These are phyloP conservation scores for Phaeotremella skinneri DNA, from an alignment of 768 basidiomycete species.

Conservation along the genomic window DNA sequence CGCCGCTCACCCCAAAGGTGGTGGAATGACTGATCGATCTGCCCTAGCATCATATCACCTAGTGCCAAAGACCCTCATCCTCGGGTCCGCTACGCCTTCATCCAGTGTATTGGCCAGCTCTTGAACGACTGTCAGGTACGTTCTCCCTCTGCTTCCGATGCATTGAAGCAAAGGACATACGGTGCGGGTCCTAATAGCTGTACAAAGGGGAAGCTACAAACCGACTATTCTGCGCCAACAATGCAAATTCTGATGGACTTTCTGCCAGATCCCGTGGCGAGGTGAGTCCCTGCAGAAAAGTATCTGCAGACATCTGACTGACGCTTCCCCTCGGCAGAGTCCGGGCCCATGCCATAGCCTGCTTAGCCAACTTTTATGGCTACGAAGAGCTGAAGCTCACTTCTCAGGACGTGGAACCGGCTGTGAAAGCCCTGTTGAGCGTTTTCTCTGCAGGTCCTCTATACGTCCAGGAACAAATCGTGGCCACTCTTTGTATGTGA, in stretches of 20 bases:
- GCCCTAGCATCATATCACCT: constrained; percentile 53
- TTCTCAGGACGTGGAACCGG: constrained; percentile 72
- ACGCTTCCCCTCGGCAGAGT: constrained; percentile 57
- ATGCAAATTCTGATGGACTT: constrained; percentile 70
- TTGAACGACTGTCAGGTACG: constrained; percentile 82
- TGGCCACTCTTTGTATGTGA: constrained; percentile 65
- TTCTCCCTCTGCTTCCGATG: constrained; percentile 3
- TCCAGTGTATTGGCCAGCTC: constrained; percentile 77
- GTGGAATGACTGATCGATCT: constrained; percentile 2
- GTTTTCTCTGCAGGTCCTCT: constrained; percentile 20
- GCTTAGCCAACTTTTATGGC: constrained; percentile 87
- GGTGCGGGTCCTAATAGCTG: neutral
- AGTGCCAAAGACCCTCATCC: constrained; percentile 79
- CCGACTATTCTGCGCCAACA: constrained; percentile 64
- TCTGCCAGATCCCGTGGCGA: constrained; percentile 69
- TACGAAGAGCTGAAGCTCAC: constrained; percentile 73
- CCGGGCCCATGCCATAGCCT: constrained; percentile 80
- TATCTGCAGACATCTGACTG: constrained; percentile 7
- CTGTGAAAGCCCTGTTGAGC: constrained; percentile 64
- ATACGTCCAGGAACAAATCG: constrained; percentile 83
- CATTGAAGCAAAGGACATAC: neutral
- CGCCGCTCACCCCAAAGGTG: neutral
- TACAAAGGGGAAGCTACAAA: constrained; percentile 75
- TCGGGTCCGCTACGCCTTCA: constrained; percentile 69
- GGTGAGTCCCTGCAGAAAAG: constrained; percentile 56